Base-by-base conservation (phyloP, 1,139 yeast genomes). In the Geotrichum siamense region DNA sequence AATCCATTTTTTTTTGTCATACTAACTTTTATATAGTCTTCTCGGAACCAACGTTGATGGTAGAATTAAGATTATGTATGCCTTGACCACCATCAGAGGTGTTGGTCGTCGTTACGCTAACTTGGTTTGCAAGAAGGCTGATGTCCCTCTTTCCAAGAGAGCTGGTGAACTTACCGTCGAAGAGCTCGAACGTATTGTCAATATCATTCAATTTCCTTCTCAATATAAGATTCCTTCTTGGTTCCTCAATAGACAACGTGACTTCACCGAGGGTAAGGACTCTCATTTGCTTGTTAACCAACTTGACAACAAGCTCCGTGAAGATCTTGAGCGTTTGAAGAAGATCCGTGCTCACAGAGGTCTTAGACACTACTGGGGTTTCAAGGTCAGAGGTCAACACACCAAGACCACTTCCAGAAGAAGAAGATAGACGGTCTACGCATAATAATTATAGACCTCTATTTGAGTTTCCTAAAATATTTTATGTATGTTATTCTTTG, bases 141-240 rank as follows among this genome's bases (percentile, higher is more conserved):
- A 91, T 79, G 94, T 91, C 70, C 94, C 86, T 71, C 82, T 91
- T 74, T 69, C 76, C 75, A 91, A 91, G 84, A 86, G 99, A 78
- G 99, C 99, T 66, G 99, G 99, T 84, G 98, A 91, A 77, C 86
- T 91, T 73, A 89, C 98, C 73, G 98, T 91, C 74, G 99, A 91
- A 82, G 99, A 91, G 79, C 86, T 91, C 74, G 99, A 91, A 82
- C 86, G 98, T 79, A 78, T 91, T 69, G 97, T 91, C 71, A 91
- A 96, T 75, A 93, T 91, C 74, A 86, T 93, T 93, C 98, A 93
- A 81, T 86, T 85, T 93, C 99, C 99, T 74, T 79, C 94, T 69
- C 89, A 91, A 75, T 91, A 86, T 79, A 93, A 93, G 83, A 82
- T 91, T 71, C 99, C 99, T 76, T 80, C 94, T 63, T 91, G 99